Conservation (phyloP, 176 grass and related monocot genomes). For the Areca catechu region DNA sequence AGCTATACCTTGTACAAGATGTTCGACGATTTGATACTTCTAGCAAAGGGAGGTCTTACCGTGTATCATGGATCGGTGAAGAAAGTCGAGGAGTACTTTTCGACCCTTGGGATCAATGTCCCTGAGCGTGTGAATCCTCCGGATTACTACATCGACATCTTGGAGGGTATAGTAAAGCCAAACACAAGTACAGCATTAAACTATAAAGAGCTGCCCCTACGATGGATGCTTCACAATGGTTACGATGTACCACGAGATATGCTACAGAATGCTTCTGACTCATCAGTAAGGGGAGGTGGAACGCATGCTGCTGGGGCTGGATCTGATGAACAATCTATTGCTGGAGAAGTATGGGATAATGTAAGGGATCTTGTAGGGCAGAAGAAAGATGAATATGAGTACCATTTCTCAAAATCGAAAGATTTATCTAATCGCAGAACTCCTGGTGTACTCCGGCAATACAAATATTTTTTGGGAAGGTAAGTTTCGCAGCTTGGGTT, state of each 20-base stretch:
- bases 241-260: slow-evolving; percentile 74
- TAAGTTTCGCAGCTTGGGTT: not conserved
- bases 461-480: slow-evolving; percentile 82
- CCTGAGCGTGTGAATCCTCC: slow-evolving; percentile 82
- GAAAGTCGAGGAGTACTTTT: slow-evolving; percentile 81
- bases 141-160: slow-evolving; percentile 85
- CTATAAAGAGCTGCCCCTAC: slow-evolving; percentile 62
- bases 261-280: slow-evolving; percentile 45
- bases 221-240: slow-evolving; percentile 83
- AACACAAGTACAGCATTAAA: slow-evolving; percentile 26
- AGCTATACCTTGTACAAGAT: slow-evolving; percentile 74
- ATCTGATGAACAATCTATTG: slow-evolving; percentile 23
- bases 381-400: slow-evolving; percentile 67
- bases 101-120: slow-evolving; percentile 51
- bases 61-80: slow-evolving; percentile 74
- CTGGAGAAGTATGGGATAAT: slow-evolving; percentile 64
- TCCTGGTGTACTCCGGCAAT: slow-evolving; percentile 52
- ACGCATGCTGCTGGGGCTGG: slow-evolving; percentile 10
- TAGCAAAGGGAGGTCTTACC: slow-evolving; percentile 68
- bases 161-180: slow-evolving; percentile 76
- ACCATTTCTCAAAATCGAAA: slow-evolving; percentile 46
- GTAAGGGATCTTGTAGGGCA: slow-evolving; percentile 59
- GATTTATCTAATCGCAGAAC: slow-evolving; percentile 68
- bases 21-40: slow-evolving; percentile 88
- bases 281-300: slow-evolving; percentile 30